A percentile compares a stretch with the other conserved stretches of the same genome.
Evolutionary conservation across 225 moss, liverwort and hornwort species (phyloP).

Genomic region (Pseudoscleropodium purum): DNA sequence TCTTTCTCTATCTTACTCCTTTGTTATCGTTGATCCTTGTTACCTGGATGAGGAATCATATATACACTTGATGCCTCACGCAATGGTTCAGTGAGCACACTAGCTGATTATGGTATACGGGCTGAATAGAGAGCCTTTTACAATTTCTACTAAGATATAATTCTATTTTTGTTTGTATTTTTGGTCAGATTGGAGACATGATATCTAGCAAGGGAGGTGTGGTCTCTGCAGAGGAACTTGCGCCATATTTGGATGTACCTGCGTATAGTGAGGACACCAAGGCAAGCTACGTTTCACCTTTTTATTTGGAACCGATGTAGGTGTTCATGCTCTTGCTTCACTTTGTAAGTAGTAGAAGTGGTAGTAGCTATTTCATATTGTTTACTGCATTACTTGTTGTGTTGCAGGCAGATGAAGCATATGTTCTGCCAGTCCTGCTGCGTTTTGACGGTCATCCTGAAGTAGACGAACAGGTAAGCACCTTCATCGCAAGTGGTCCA

Average conservation of each 20-base stretch:
- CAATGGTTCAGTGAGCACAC: background rate
- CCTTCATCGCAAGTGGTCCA: background rate
- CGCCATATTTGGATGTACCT: conserved; percentile 77
- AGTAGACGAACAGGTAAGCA: conserved; percentile 51
- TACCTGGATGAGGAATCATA: background rate
- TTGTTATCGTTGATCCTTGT: background rate
- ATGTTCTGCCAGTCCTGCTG: conserved; percentile 66
- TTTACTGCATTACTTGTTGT: background rate
- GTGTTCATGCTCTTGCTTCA: background rate
- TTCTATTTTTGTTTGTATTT: background rate
- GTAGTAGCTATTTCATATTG: background rate
- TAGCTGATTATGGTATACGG: background rate
- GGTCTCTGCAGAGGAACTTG: conserved; percentile 76
- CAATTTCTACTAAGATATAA: background rate
- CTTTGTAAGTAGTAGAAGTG: background rate
- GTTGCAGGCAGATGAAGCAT: conserved; percentile 54
- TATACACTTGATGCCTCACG: background rate
- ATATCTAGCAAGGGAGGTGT: conserved; percentile 85
- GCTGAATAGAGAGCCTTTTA: background rate
- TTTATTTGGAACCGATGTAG: background rate
- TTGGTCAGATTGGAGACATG: conserved; percentile 58
- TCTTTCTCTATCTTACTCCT: background rate
- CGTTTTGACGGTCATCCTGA: conserved; percentile 84
- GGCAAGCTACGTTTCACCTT: conserved; percentile 5
- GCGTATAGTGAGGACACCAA: conserved; percentile 42